These are phyloP conservation scores for Tolypocladium endophyticum DNA, from an alignment of 2,329 filamentous ascomycete species.

Conservation along the genomic window DNA sequence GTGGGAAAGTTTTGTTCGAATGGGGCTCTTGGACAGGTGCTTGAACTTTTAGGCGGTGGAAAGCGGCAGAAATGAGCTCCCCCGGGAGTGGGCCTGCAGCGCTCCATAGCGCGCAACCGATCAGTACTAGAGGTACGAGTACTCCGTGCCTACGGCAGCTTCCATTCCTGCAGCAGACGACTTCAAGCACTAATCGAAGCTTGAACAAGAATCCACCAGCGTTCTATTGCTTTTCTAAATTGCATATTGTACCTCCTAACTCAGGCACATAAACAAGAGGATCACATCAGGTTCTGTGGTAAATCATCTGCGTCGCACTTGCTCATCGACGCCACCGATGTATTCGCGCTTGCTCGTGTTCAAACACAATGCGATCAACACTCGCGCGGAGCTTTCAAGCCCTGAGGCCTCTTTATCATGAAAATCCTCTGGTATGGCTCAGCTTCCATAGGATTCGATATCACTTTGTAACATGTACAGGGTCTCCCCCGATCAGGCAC, in stretches of 20 bases:
- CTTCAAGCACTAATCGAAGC: background rate
- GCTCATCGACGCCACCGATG: background rate
- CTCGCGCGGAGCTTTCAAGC: constrained; percentile 24
- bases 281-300: background rate
- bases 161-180: background rate
- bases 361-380: constrained; percentile 25
- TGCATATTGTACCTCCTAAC: background rate
- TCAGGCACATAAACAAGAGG: background rate
- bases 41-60: constrained; percentile 42
- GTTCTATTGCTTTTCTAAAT: background rate
- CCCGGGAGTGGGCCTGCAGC: background rate
- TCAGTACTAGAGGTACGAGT: no score
- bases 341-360: background rate
- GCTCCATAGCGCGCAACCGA: background rate
- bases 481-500: constrained; percentile 71
- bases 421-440: constrained; percentile 67
- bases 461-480: constrained; percentile 30
- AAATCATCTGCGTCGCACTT: background rate
- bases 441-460: no score
- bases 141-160: background rate
- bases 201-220: background rate
- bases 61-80: constrained; percentile 28
- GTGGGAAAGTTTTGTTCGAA: constrained; percentile 20
- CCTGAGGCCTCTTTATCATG: constrained; percentile 44
- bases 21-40: background rate